Base-by-base conservation (phyloP, 345 rosid species). In the Ailanthus altissimus region DNA sequence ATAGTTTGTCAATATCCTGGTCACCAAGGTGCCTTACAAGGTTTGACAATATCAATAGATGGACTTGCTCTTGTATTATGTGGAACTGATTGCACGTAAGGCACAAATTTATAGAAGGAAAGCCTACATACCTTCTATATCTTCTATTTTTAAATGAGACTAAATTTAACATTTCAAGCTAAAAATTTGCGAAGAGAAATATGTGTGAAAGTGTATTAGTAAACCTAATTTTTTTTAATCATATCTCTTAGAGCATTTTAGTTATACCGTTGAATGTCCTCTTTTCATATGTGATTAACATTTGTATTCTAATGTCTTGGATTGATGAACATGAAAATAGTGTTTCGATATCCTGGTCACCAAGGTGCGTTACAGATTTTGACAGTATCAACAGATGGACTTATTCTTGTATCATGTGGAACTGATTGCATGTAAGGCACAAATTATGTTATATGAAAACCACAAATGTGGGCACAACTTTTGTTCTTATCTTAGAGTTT, bases 61-160 rank as follows among this genome's bases (percentile, higher is more conserved):
- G 99, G 98, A 56, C 80, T 77, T 49, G 77, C 85, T 60, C 83
- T 94, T 45, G 90, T 97, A 67, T 97, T 97, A 13, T 94, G 99
- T 14, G 98, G 99, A 81, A 85, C 84, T 74, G 99, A 94, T 87
- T 82, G 90, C 95, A 90, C 90, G 97, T 94, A 94, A 89, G 92
- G 26, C 46, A 57, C 23, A 62, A 32, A 20, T 23, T 8, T 70
- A 9, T 50, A 23, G 49, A 28, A 38, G 69, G 50, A 43, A 40
- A 20, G 28, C 51, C n/a, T 43, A 12, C 16, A n/a, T 18, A 18
- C 20, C 23, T 66, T 66, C n/a, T n/a, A 66, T 11, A 20, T 66
- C 21, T n/a, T 43, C 16, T 40, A 42, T 10, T 20, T 6, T 40
- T 5, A 66, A 66, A 42, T 45, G 38, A 47, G 38, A 68, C 50